Conservation (phyloP, 805 yeast genomes). For the Cyberlindnera euphorbiae region DNA sequence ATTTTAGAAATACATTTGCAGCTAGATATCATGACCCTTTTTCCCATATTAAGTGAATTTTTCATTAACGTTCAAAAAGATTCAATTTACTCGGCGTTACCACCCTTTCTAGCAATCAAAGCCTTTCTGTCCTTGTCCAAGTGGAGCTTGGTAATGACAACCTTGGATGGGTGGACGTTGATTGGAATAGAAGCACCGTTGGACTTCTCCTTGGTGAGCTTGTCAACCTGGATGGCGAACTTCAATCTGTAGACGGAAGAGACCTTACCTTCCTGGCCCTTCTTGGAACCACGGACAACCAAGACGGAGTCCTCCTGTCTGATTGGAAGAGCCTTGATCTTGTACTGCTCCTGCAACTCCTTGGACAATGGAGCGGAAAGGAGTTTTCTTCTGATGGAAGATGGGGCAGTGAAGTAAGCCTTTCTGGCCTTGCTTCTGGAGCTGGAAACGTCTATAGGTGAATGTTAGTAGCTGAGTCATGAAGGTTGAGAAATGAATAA, state of each 20-base stretch:
- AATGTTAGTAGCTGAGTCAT: slow-evolving; percentile 27
- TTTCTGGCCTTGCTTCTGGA: slow-evolving; percentile 99
- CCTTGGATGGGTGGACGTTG: slow-evolving; percentile 98
- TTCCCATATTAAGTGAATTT: slow-evolving; percentile 1
- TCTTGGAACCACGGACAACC: slow-evolving; percentile 98
- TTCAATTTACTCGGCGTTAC: slow-evolving; percentile 76
- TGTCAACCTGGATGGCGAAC: slow-evolving; percentile 93
- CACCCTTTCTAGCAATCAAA: slow-evolving; percentile 96
- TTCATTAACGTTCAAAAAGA: slow-evolving; percentile 1
- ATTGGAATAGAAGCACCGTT: slow-evolving; percentile 97
- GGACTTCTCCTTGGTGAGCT: slow-evolving; percentile 95
- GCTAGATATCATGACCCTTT: slow-evolving; percentile 9
- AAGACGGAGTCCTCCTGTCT: slow-evolving; percentile 95
- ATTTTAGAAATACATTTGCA: slow-evolving; percentile 12
- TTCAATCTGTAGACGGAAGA: slow-evolving; percentile 98
- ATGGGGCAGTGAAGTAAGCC: slow-evolving; percentile 98
- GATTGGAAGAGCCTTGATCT: slow-evolving; percentile 92
- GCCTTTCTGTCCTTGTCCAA: slow-evolving; percentile 99
- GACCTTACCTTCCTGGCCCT: slow-evolving; percentile 99
- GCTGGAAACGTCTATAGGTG: slow-evolving; percentile 84
- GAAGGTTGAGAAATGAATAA: not conserved
- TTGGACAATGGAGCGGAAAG: slow-evolving; percentile 98
- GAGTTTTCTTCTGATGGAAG: slow-evolving; percentile 88
- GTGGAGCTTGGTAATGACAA: slow-evolving; percentile 96
- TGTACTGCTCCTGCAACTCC: slow-evolving; percentile 97